phyloP scores from a whole-genome alignment of 208 protist genomes.

The Acanthamoeba healyi region DNA sequence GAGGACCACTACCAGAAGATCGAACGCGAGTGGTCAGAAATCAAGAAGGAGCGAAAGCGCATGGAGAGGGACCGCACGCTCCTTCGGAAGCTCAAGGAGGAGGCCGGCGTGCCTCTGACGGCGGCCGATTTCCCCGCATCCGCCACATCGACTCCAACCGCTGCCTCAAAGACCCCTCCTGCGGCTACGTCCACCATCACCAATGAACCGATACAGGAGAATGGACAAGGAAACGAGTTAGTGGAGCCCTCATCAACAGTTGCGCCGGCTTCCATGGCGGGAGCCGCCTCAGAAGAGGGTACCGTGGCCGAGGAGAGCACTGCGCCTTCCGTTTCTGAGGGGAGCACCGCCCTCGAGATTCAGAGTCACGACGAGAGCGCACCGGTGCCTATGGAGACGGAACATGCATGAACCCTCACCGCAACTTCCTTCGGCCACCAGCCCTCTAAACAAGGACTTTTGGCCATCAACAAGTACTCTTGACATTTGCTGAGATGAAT shows the following conservation, averaged over 20 bases:
- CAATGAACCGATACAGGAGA: too few species aligned
- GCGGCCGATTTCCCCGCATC: neutral
- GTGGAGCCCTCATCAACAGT: neutral
- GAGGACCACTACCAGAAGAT: slow-evolving; percentile 72
- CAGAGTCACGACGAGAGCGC: neutral
- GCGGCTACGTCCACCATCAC: neutral
- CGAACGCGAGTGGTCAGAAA: slow-evolving; percentile 21
- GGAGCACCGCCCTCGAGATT: neutral
- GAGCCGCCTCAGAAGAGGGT: neutral
- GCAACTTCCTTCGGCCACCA: too few species aligned
- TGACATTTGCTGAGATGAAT: too few species aligned
- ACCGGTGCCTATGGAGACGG: neutral
- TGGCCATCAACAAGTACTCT: neutral
- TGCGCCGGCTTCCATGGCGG: too few species aligned
- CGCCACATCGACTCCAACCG: too few species aligned
- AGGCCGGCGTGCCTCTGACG: neutral
- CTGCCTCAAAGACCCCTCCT: too few species aligned
- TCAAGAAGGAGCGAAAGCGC: slow-evolving; percentile 47
- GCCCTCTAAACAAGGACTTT: too few species aligned
- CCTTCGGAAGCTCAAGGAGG: slow-evolving; percentile 21
- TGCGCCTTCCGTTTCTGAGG: too few species aligned
- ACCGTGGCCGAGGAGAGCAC: neutral
- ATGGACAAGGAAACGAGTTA: too few species aligned
- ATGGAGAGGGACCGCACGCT: slow-evolving; percentile 17
- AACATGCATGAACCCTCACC: neutral